Conservation (phyloP, 163 green algal species). For the Chlorella variabilis region DNA sequence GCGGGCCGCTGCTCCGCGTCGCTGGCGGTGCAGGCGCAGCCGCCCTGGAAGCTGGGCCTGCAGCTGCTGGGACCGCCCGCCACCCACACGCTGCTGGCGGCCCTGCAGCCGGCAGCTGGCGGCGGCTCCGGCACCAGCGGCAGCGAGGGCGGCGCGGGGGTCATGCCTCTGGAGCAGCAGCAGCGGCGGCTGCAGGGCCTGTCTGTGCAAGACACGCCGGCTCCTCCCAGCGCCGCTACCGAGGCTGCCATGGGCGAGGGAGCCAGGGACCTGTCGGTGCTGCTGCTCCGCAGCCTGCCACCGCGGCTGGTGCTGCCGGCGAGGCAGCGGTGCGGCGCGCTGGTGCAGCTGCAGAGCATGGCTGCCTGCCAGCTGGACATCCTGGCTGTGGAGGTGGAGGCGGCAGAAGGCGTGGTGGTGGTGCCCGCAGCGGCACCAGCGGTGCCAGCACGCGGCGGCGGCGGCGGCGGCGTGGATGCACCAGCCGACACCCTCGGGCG, state of each 20-base stretch:
- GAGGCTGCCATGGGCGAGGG: background rate
- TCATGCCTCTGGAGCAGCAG: background rate
- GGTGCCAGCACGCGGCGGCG: background rate
- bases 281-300: slow-evolving; percentile 27
- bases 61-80: slow-evolving; percentile 28
- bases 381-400: slow-evolving; percentile 29
- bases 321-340: slow-evolving; percentile 13
- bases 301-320: slow-evolving; percentile 31
- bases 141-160: background rate
- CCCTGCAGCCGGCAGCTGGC: background rate
- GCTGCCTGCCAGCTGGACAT: slow-evolving; percentile 56
- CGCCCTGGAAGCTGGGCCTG: slow-evolving; percentile 14
- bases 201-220: background rate
- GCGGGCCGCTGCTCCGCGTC: slow-evolving; percentile 6
- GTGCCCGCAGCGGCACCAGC: background rate
- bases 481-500: slow-evolving; percentile 6
- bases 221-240: background rate
- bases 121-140: background rate
- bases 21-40: slow-evolving; percentile 11
- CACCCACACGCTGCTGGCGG: slow-evolving; percentile 30
- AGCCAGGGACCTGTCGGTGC: background rate
- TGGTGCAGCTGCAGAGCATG: slow-evolving; percentile 63
- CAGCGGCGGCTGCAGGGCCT: slow-evolving; percentile 8
- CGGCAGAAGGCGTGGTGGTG: background rate
- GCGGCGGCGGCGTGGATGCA: background rate